Evolutionary conservation across 2,329 filamentous ascomycete species (phyloP).

Genomic region (Lasiodiplodia sp.): DNA sequence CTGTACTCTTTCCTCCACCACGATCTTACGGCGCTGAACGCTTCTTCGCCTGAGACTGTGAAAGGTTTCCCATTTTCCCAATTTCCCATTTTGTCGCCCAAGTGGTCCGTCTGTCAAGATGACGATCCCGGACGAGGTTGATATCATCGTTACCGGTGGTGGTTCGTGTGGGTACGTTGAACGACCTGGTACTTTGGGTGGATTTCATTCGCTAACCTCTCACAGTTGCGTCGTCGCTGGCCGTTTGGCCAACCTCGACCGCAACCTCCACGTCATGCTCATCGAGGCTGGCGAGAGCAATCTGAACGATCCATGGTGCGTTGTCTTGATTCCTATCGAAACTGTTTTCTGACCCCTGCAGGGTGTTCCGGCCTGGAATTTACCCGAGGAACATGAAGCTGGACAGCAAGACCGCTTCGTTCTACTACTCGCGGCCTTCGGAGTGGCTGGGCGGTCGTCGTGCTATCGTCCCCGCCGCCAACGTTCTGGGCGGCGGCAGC

Average conservation of each 20-base stretch:
- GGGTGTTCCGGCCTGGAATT: conserved; percentile 77
- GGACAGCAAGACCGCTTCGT: conserved; percentile 81
- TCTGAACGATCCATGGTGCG: conserved; percentile 74
- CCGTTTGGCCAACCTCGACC: conserved; percentile 76
- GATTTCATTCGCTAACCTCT: neutral
- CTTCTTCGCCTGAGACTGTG: conserved; percentile 20
- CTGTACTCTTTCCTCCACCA: neutral
- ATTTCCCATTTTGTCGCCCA: neutral
- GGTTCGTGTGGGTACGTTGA: conserved; percentile 68
- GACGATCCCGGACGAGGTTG: conserved; percentile 77
- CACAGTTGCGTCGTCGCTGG: conserved; percentile 56
- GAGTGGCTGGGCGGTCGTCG: conserved; percentile 74
- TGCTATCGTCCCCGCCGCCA: conserved; percentile 77
- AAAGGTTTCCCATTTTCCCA: neutral
- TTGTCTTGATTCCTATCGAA: neutral
- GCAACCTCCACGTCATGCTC: conserved; percentile 73
- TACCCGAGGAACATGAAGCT: conserved; percentile 82
- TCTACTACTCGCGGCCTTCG: conserved; percentile 79
- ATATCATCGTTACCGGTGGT: conserved; percentile 81
- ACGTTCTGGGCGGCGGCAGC: conserved; percentile 74
- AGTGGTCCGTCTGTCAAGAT: conserved; percentile 46
- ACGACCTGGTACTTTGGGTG: neutral
- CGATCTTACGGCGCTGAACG: conserved; percentile 7
- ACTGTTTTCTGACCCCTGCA: conserved; percentile 32
- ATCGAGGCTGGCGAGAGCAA: conserved; percentile 77